phyloP scores from a whole-genome alignment of 2,329 filamentous ascomycete genomes.

The Calonectria henricotiae region DNA sequence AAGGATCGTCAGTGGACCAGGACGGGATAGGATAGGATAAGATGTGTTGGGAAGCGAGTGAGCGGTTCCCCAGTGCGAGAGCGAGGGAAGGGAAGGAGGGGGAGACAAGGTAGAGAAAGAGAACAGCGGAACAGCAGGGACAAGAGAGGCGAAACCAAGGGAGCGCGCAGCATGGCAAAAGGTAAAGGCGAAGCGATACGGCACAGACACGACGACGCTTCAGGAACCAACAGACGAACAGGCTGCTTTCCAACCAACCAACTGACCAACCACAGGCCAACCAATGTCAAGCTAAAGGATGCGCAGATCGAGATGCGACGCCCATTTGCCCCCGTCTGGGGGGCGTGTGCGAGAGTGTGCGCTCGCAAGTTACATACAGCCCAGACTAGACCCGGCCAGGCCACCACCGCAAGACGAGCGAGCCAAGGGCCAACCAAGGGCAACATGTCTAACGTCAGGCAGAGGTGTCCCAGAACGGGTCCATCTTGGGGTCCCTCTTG shows the following conservation, averaged over 20 bases:
- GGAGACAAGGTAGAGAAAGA: conserved; percentile 5
- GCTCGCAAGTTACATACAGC: conserved; percentile 14
- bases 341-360: conserved; percentile 2
- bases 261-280: conserved; percentile 20
- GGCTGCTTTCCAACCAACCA: conserved; percentile 25
- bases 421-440: not conserved
- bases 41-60: conserved; percentile 3
- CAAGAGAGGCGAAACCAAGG: conserved; percentile 20
- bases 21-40: conserved; percentile 12
- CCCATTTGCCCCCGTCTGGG: conserved; percentile 11
- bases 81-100: not conserved
- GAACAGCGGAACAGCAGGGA: conserved; percentile 1
- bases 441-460: conserved; percentile 18
- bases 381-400: not conserved
- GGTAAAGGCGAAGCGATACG: conserved; percentile 33
- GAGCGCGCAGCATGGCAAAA: conserved; percentile 31
- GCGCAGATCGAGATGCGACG: conserved; percentile 25
- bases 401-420: not conserved
- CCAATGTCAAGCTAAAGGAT: conserved; percentile 15
- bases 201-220: conserved; percentile 31
- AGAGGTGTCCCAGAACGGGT: conserved; percentile 9
- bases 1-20: conserved; percentile 14
- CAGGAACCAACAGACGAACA: conserved; percentile 40
- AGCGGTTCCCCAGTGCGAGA: conserved; percentile 8
- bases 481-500: conserved; percentile 10